A percentile compares a stretch with the other conserved stretches of the same genome.
These are phyloP conservation scores for Dothistroma septosporum DNA, from an alignment of 2,329 filamentous ascomycete genomes.

Conservation along the genomic window DNA sequence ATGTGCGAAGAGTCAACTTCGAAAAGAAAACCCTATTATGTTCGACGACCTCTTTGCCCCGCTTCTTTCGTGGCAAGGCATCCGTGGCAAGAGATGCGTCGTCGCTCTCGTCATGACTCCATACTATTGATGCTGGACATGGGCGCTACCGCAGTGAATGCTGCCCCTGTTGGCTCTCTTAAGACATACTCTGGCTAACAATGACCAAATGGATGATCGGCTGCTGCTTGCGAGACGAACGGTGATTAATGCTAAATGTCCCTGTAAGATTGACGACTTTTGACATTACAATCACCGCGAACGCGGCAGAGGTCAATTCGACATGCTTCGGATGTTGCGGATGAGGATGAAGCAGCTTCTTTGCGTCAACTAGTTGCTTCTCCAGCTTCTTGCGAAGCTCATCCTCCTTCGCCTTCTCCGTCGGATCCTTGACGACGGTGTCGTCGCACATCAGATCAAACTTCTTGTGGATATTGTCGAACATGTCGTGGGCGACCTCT, in stretches of 20 bases:
- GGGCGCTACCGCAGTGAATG: background rate
- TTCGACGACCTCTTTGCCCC: background rate
- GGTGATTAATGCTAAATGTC: background rate
- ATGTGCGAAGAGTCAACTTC: background rate
- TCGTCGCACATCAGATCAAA: constrained; percentile 16
- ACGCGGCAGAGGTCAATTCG: background rate
- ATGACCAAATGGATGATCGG: background rate
- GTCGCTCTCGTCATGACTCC: background rate
- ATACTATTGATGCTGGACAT: background rate
- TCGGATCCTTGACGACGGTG: constrained; percentile 4
- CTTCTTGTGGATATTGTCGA: constrained; percentile 9
- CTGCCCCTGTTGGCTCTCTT: background rate
- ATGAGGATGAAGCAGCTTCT: background rate
- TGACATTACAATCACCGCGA: background rate
- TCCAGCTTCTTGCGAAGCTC: constrained; percentile 11
- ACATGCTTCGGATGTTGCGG: background rate
- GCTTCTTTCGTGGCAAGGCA: background rate
- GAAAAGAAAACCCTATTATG: background rate
- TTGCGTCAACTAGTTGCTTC: constrained; percentile 4
- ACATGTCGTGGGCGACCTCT: background rate
- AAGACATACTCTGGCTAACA: background rate
- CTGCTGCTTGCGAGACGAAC: background rate
- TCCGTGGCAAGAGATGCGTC: background rate
- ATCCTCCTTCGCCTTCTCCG: constrained; percentile 8
- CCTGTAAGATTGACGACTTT: background rate